These are phyloP conservation scores for Zygoascus bituminiphila DNA, from an alignment of 805 yeast genomes.

Conservation along the genomic window DNA sequence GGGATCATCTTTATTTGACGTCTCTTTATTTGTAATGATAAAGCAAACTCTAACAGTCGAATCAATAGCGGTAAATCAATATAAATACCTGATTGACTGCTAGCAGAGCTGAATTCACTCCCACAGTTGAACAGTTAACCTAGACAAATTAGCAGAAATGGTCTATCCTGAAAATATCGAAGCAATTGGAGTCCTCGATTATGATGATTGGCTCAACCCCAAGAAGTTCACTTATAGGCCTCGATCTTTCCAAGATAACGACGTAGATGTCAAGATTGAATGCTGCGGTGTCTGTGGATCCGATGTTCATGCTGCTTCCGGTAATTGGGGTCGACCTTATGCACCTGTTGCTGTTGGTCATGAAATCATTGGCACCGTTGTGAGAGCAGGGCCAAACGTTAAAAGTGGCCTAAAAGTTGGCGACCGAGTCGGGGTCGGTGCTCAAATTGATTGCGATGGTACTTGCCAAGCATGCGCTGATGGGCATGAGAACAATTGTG, in stretches of 20 bases:
- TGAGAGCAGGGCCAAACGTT: not conserved
- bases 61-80: too few relatives aligned
- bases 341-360: conserved; percentile 42
- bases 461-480: not conserved
- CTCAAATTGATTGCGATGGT: not conserved
- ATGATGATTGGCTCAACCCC: not conserved
- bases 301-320: conserved; percentile 44
- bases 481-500: not conserved
- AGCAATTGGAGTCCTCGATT: not conserved
- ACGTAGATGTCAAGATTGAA: conserved; percentile 27
- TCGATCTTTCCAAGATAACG: conserved; percentile 12
- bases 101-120: too few relatives aligned
- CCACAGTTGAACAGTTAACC: too few relatives aligned
- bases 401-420: not conserved
- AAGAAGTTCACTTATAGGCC: not conserved
- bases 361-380: conserved; percentile 31
- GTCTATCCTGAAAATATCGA: not conserved
- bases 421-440: not conserved
- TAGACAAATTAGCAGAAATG: not conserved
- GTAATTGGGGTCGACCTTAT: conserved; percentile 40
- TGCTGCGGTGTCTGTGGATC: conserved; percentile 44
- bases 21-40: too few relatives aligned
- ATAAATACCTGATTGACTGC: too few relatives aligned
- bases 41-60: too few relatives aligned
- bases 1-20: too few relatives aligned